A percentile compares a stretch with the other conserved stretches of the same genome.
These are phyloP conservation scores for Kodamaea kakaduensis DNA, from an alignment of 805 yeast species.

Conservation along the genomic window DNA sequence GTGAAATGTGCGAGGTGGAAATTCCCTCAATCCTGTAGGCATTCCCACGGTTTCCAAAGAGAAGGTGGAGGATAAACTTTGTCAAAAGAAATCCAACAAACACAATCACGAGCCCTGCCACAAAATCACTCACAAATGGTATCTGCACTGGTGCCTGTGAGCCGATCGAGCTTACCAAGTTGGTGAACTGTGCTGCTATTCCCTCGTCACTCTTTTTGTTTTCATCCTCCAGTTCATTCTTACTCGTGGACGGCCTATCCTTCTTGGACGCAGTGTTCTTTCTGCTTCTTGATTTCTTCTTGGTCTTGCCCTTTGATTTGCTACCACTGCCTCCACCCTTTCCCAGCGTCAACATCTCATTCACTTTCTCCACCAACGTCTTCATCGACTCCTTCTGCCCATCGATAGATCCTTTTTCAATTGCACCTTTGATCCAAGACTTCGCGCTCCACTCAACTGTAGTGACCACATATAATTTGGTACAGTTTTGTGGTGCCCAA, in stretches of 20 bases:
- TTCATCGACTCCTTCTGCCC: slow-evolving; percentile 72
- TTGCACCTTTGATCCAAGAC: slow-evolving; percentile 87
- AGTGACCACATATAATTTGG: slow-evolving; percentile 62
- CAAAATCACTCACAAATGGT: slow-evolving; percentile 22
- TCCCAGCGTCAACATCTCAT: slow-evolving; percentile 29
- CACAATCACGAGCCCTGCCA: slow-evolving; percentile 21
- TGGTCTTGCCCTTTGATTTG: slow-evolving; percentile 7
- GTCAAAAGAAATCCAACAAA: slow-evolving; percentile 15
- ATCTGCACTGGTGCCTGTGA: slow-evolving; percentile 19
- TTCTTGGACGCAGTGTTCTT: slow-evolving; percentile 11
- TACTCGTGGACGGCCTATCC: slow-evolving; percentile 1
- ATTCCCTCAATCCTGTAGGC: slow-evolving; percentile 10
- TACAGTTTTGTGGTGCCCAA: slow-evolving; percentile 67
- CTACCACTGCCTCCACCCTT: slow-evolving; percentile 12
- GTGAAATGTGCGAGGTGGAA: slow-evolving; percentile 7
- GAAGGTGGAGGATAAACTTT: slow-evolving; percentile 12
- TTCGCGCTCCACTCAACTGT: slow-evolving; percentile 85
- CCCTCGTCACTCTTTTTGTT: slow-evolving; percentile 1
- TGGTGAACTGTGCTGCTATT: slow-evolving; percentile 16
- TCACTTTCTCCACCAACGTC: slow-evolving; percentile 45
- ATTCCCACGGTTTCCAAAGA: slow-evolving; percentile 16
- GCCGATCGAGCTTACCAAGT: slow-evolving; percentile 24
- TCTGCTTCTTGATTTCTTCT: slow-evolving; percentile 11
- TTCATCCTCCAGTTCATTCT: neutral
- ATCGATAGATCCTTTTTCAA: slow-evolving; percentile 76